Base-by-base conservation (phyloP, 1,284 basidiomycete genomes). In the Ceratobasidium sp. region DNA sequence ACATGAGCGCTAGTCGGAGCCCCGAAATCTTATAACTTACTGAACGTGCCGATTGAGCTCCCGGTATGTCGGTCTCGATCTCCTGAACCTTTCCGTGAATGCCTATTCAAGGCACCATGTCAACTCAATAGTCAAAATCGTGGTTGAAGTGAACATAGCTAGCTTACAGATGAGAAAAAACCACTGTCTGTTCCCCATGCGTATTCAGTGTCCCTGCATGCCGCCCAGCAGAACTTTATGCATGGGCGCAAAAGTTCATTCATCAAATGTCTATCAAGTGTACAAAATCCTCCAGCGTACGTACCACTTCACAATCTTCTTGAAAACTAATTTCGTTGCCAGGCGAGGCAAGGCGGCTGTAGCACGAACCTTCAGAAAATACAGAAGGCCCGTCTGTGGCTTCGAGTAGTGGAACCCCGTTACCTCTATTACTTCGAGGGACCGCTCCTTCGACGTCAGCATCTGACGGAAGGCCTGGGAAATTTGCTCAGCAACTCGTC, bases 201-300 rank as follows among this genome's bases (percentile, higher is more conserved):
- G 2, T 2, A 14, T 19, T 60, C 31, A 22, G 17, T n/a, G 4
- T 60, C 27, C 19, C 31, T 60, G n/a, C 57, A 60, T 15, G 57
- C 57, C 24, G 57, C 57, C 57, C 57, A 60, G 33, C 57, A 60
- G 4, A 60, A 41, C 57, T 60, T 33, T 4, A n/a, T 6, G 41
- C 5, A 15, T 6, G 19, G 7, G 5, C 19, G 27, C 29, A 56
- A 14, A 27, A 15, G 6, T n/a, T n/a, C n/a, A n/a, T n/a, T n/a
- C n/a, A n/a, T n/a, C n/a, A n/a, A n/a, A n/a, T n/a, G n/a, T n/a
- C n/a, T n/a, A n/a, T 27, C 15, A 56, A 29, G 5, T 17, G 29
- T 5, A 24, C 7, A 29, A 57, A 17, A 8, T 24, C 29, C 17
- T 22, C 29, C 8, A 11, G 29, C 15, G 31, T 24, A 27, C 57